Percentiles rank a stretch among this genome's conserved stretches.
These are phyloP conservation scores for Globisporangium spiculum DNA, from an alignment of 352 stramenopile genomes.

Conservation along the genomic window DNA sequence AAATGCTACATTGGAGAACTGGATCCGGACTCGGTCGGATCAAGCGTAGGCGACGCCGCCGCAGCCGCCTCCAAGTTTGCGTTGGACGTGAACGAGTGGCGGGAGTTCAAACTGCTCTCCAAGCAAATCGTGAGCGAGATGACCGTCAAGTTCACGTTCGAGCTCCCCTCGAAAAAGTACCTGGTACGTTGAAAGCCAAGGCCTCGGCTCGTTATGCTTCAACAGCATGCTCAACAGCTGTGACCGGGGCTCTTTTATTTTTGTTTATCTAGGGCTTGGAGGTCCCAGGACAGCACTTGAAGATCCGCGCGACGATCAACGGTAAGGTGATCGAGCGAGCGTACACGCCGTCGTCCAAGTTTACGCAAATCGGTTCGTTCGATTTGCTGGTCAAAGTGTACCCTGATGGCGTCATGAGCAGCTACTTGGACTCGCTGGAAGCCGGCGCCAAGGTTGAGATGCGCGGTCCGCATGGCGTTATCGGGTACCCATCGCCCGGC, in stretches of 20 bases:
- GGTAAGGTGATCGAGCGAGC: slow-evolving; percentile 72
- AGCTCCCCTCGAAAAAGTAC: slow-evolving; percentile 58
- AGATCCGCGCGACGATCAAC: slow-evolving; percentile 72
- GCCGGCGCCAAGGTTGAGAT: slow-evolving; percentile 70
- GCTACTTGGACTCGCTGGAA: slow-evolving; percentile 52
- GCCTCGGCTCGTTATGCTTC: neutral
- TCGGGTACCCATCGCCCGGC: slow-evolving; percentile 57
- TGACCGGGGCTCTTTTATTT: neutral
- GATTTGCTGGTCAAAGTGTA: slow-evolving; percentile 83
- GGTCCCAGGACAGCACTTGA: slow-evolving; percentile 77
- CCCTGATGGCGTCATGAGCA: slow-evolving; percentile 67
- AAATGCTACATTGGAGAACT: slow-evolving; percentile 79
- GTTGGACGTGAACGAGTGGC: slow-evolving; percentile 64
- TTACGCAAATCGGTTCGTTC: slow-evolving; percentile 59
- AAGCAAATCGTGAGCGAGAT: slow-evolving; percentile 56
- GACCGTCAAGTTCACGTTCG: slow-evolving; percentile 77
- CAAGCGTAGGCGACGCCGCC: neutral
- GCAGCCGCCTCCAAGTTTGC: slow-evolving; percentile 36
- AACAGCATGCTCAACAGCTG: neutral
- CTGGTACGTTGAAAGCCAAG: slow-evolving; percentile 27
- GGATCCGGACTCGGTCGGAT: slow-evolving; percentile 44
- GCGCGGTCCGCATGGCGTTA: slow-evolving; percentile 57
- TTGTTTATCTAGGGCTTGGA: slow-evolving; percentile 40
- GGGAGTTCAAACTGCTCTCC: slow-evolving; percentile 51
- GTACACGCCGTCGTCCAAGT: slow-evolving; percentile 78